phyloP scores from a whole-genome alignment of 352 stramenopile genomes.

The Phytophthora cryptogea region DNA sequence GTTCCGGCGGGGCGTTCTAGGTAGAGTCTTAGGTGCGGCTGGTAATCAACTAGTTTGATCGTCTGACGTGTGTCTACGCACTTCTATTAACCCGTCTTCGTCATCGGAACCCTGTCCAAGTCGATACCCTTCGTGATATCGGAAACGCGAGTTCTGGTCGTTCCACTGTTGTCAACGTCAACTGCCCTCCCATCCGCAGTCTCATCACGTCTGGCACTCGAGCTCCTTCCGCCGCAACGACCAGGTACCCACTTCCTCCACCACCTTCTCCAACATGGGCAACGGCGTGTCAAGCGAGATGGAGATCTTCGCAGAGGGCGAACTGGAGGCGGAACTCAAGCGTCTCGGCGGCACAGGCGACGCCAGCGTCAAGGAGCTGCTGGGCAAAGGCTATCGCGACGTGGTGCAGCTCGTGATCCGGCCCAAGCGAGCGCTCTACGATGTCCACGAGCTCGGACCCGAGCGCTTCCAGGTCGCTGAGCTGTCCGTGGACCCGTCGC shows the following conservation, averaged over 20 bases:
- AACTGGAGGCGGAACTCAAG: conserved; percentile 77
- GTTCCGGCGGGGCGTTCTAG: background rate
- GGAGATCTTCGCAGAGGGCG: conserved; percentile 81
- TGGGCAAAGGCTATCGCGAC: conserved; percentile 77
- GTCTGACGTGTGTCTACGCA: too few species aligned
- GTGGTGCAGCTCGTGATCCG: conserved; percentile 80
- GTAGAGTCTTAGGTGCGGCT: background rate
- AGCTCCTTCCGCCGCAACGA: background rate
- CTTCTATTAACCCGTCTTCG: too few species aligned
- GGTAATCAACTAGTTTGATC: background rate
- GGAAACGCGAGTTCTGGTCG: conserved; percentile 2
- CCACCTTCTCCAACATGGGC: conserved; percentile 46
- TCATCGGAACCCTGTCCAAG: background rate
- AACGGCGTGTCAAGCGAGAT: conserved; percentile 77
- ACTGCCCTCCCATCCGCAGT: background rate
- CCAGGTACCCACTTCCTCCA: background rate
- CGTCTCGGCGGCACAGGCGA: conserved; percentile 62
- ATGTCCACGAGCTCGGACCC: conserved; percentile 51
- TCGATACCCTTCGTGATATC: background rate
- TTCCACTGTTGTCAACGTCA: conserved; percentile 14
- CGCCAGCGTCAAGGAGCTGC: conserved; percentile 73
- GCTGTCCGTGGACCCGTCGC: conserved; percentile 21
- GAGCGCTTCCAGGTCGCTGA: conserved; percentile 47
- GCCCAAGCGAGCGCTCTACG: conserved; percentile 64
- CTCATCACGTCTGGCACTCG: conserved; percentile 7